Conservation (phyloP, 768 basidiomycete genomes). For the Collybia sordida region DNA sequence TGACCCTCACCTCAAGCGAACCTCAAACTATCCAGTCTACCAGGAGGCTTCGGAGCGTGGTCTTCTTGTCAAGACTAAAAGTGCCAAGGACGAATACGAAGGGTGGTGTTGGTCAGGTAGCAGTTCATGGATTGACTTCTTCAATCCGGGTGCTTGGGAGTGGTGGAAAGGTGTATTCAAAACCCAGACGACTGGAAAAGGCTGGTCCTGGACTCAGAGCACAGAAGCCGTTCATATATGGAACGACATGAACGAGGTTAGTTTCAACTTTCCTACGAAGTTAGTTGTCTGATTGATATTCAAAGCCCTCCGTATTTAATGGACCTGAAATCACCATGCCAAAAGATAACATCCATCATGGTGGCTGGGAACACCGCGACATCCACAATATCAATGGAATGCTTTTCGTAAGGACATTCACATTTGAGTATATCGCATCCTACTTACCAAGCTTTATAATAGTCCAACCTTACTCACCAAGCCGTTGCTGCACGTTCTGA, state of each 20-base stretch:
- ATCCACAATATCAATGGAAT: constrained; percentile 98
- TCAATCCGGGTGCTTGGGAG: constrained; percentile 85
- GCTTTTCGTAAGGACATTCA: constrained; percentile 64
- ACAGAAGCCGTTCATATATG: constrained; percentile 88
- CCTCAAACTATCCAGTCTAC: constrained; percentile 77
- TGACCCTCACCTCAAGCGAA: constrained; percentile 94
- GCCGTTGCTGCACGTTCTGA: constrained; percentile 76
- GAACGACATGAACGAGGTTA: constrained; percentile 99
- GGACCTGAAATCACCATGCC: constrained; percentile 90
- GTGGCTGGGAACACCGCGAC: constrained; percentile 98
- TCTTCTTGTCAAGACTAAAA: constrained; percentile 78
- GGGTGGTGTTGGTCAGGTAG: constrained; percentile 99
- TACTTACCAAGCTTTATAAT: not conserved
- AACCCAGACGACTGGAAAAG: constrained; percentile 45
- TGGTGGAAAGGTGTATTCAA: constrained; percentile 92
- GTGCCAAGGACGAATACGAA: constrained; percentile 84
- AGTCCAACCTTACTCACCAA: constrained; percentile 85
- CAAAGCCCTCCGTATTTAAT: constrained; percentile 96
- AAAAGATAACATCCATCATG: constrained; percentile 73
- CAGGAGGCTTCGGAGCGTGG: constrained; percentile 79
- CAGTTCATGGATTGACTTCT: constrained; percentile 96
- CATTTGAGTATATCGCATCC: not conserved
- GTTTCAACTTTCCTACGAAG: constrained; percentile 9
- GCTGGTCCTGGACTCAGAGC: constrained; percentile 77
- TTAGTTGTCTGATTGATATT: not conserved